Evolutionary conservation across 495 filamentous ascomycete species (phyloP).

Genomic region (Podospora conica): DNA sequence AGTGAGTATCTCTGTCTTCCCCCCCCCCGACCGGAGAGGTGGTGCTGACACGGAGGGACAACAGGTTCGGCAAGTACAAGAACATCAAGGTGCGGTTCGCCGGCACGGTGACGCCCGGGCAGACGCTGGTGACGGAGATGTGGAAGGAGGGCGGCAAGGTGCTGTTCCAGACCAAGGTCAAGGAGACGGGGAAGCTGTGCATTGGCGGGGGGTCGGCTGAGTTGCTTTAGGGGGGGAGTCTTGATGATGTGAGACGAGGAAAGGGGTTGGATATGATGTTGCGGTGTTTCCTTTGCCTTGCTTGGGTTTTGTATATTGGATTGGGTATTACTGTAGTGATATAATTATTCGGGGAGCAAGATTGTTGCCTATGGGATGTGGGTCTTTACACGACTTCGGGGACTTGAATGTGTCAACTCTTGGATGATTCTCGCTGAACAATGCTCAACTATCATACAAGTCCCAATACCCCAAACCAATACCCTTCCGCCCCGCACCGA

Average conservation of each 20-base stretch:
- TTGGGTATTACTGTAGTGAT: not conserved
- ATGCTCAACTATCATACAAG: too few species aligned
- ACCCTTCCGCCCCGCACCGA: too few species aligned
- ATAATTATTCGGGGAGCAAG: not conserved
- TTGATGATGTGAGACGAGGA: not conserved
- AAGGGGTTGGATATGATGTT: too few species aligned
- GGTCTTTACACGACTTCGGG: too few species aligned
- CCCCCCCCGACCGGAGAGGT: too few species aligned
- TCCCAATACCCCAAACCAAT: too few species aligned
- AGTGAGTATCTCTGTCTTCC: constrained; percentile 21
- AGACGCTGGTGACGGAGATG: constrained; percentile 95
- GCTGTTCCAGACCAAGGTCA: constrained; percentile 87
- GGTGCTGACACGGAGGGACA: not conserved
- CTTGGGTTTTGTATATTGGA: not conserved
- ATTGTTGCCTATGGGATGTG: too few species aligned
- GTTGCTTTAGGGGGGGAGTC: constrained; percentile 37
- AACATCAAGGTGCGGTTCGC: constrained; percentile 97
- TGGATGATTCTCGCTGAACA: too few species aligned
- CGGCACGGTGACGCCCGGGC: constrained; percentile 83
- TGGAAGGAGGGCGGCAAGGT: constrained; percentile 92
- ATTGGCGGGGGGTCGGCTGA: constrained; percentile 86
- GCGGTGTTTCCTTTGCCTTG: too few species aligned
- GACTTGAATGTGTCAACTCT: too few species aligned
- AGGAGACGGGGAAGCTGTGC: constrained; percentile 92
- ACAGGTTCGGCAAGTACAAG: constrained; percentile 67